phyloP scores from a whole-genome alignment of 2,329 filamentous ascomycete genomes.

The Trichoderma sp. region DNA sequence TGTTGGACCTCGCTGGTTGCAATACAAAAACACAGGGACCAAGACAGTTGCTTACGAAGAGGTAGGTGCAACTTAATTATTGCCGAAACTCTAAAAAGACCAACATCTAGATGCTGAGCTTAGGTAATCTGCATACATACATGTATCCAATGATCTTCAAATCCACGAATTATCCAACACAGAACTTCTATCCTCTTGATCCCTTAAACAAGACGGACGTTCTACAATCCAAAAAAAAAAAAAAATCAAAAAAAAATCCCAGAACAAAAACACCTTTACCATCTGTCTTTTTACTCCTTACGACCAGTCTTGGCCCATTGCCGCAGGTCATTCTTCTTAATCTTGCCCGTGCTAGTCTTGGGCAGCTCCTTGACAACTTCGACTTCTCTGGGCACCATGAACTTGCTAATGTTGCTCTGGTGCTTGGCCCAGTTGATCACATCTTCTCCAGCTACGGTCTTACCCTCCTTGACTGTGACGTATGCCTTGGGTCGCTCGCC shows the following conservation, averaged over 20 bases:
- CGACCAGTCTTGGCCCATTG: constrained; percentile 63
- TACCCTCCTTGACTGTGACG: constrained; percentile 73
- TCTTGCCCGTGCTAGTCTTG: constrained; percentile 95
- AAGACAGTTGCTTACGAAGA: neutral
- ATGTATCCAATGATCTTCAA: neutral
- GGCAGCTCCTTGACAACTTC: constrained; percentile 85
- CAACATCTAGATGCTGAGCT: neutral
- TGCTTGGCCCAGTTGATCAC: constrained; percentile 84
- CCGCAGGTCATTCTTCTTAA: constrained; percentile 89
- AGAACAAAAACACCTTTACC: neutral
- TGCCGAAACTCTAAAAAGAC: neutral
- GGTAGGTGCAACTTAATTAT: neutral
- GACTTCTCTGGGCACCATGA: constrained; percentile 75
- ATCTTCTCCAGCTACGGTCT: constrained; percentile 48
- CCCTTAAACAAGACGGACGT: neutral
- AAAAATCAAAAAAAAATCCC: too few species aligned
- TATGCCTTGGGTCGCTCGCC: constrained; percentile 95
- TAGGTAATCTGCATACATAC: neutral
- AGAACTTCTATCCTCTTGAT: neutral
- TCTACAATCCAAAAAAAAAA: neutral
- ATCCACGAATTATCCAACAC: neutral
- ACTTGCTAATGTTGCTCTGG: constrained; percentile 76
- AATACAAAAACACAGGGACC: neutral
- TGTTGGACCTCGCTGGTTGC: neutral
- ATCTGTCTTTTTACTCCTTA: constrained; percentile 18